Evolutionary conservation across 257 asterid genomes (phyloP).

Genomic region (Coffea canephora): DNA sequence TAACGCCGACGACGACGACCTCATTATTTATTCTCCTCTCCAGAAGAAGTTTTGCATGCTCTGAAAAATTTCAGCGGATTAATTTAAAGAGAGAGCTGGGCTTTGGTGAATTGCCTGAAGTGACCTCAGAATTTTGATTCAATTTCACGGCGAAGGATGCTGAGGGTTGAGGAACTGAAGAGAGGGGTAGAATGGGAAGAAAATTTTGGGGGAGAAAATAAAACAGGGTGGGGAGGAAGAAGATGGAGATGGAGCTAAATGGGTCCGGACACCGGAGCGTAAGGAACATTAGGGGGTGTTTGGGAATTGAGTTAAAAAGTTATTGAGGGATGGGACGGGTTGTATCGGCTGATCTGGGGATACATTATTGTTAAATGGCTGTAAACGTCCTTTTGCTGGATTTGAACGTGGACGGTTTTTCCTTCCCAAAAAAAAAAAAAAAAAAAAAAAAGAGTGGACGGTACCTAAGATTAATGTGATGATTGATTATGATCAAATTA

Average conservation of each 20-base stretch:
- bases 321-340: constrained; percentile 43
- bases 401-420: not conserved
- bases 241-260: constrained; percentile 16
- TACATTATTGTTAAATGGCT: not conserved
- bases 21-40: constrained; percentile 38
- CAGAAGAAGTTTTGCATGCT: constrained; percentile 16
- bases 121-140: constrained; percentile 29
- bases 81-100: constrained; percentile 28
- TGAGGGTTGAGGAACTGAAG: constrained; percentile 29
- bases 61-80: constrained; percentile 14
- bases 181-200: constrained; percentile 37
- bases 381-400: not conserved
- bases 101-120: constrained; percentile 25
- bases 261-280: not conserved
- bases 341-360: constrained; percentile 20
- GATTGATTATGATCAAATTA: constrained; percentile 1
- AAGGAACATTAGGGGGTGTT: not conserved
- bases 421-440: no score
- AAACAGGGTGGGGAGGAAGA: constrained; percentile 12
- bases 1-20: constrained; percentile 46
- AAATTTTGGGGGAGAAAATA: constrained; percentile 12
- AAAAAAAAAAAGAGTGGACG: not conserved
- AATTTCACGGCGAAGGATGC: constrained; percentile 14
- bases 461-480: not conserved
- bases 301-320: not conserved